phyloP scores from a whole-genome alignment of 768 basidiomycete species.

The Suillus brevipes region DNA sequence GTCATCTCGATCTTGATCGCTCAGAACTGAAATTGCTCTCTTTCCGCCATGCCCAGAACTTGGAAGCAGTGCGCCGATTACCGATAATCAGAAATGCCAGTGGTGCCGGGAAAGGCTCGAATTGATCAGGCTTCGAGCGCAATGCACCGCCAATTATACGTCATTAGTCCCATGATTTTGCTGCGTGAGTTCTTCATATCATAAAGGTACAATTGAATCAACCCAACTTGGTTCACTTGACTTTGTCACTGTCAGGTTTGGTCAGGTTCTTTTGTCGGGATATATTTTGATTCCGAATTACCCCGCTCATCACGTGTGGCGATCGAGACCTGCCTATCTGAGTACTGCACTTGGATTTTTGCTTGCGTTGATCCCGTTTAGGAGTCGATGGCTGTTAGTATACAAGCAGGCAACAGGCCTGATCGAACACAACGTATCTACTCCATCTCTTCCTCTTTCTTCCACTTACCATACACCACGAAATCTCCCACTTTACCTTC shows the following conservation, averaged over 20 bases:
- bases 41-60: neutral
- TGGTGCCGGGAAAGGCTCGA: neutral
- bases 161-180: neutral
- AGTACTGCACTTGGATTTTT: slow-evolving; percentile 24
- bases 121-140: neutral
- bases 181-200: neutral
- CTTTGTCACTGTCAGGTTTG: neutral
- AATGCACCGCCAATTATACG: neutral
- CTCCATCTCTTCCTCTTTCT: neutral
- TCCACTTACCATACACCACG: neutral
- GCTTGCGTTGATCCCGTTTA: slow-evolving; percentile 11
- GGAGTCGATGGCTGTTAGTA: slow-evolving; percentile 24
- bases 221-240: neutral
- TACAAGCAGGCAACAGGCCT: slow-evolving; percentile 17
- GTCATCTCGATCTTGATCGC: neutral
- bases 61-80: neutral
- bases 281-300: slow-evolving; percentile 16
- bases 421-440: neutral
- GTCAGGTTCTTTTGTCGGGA: too few relatives aligned
- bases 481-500: neutral
- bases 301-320: slow-evolving; percentile 27
- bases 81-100: neutral
- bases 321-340: slow-evolving; percentile 26
- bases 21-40: neutral
- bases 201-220: neutral